Evolutionary conservation across 2,329 filamentous ascomycete species (phyloP).

Genomic region (Aspergillus flavus): DNA sequence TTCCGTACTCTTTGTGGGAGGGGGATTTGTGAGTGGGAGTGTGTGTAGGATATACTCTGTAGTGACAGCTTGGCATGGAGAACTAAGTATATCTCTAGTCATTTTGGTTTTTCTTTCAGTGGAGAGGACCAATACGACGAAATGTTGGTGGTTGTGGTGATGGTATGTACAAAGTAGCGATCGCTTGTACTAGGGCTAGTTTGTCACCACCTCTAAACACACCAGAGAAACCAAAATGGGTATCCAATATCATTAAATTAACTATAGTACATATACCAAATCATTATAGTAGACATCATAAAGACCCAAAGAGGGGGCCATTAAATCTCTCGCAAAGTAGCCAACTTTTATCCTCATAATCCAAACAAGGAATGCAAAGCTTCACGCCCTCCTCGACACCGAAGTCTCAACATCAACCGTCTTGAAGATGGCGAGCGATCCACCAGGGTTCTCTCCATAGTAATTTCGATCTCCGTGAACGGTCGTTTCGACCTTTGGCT

Average conservation of each 20-base stretch:
- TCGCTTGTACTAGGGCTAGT: too few species aligned
- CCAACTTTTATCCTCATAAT: neutral
- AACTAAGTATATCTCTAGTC: too few species aligned
- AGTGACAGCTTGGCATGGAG: too few species aligned
- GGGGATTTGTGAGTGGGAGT: too few species aligned
- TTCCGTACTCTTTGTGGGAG: too few species aligned
- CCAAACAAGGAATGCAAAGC: neutral
- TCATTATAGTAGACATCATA: neutral
- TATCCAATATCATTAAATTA: neutral
- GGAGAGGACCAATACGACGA: too few species aligned
- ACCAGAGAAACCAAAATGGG: neutral
- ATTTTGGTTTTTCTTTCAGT: too few species aligned
- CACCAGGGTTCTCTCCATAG: neutral
- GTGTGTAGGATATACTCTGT: too few species aligned
- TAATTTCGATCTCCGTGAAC: conserved; percentile 21
- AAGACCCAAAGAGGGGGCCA: neutral
- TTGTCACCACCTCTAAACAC: too few species aligned
- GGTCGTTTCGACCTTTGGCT: conserved; percentile 31
- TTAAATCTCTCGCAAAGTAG: neutral
- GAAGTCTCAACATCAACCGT: conserved; percentile 32
- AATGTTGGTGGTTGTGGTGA: too few species aligned
- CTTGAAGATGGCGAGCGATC: conserved; percentile 28
- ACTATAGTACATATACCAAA: neutral
- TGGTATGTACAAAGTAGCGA: too few species aligned
- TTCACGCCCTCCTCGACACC: conserved; percentile 11